Base-by-base conservation (phyloP, 768 basidiomycete genomes). In the Tephrocybe sp. region DNA sequence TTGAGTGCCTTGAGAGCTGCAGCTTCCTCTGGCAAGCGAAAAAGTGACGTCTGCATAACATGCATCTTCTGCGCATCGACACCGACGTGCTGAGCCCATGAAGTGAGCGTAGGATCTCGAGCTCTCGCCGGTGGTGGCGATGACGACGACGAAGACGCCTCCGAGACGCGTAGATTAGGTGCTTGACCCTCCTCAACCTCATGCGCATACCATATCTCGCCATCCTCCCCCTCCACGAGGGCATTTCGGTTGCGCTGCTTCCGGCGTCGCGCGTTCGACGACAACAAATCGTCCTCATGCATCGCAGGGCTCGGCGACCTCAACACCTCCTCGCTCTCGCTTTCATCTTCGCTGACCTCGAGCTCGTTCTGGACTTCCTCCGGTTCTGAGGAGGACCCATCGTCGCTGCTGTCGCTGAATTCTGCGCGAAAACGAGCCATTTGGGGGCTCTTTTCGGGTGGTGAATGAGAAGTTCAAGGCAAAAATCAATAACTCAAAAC, bases 11-110 rank as follows among this genome's bases (percentile, higher is more conserved):
- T 79, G 49, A 88, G 72, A 1, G 81, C 82, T 1, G 79, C 86
- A 12, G 81, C 85, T 61, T 88, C 86, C 63, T 90, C 87, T 12
- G 85, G 85, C 65, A 83, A 75, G 39, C 86, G 79, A 63, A 96
- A 96, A 46, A 96, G 70, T 28, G 89, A 87, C 0, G 89, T 84
- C 62, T 96, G 93, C 93, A 96, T 96, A 48, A 95, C 90, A 61
- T 93, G 89, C 78, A 94, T 84, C 69, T 85, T 87, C 66, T 91
- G 90, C 12, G 86, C 78, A 65, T 95, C 91, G n/a, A 94, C 74
- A 4, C 88, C 87, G 23, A 86, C 65, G 45, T 81, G 81, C 41
- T 85, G 78, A 12, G 85, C 83, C 87, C 89, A 90, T 33, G 88
- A 81, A 48, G 83, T 80, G 38, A 83, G 73, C 5, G 77, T 75